Percentiles rank a stretch among this genome's conserved stretches.
These are phyloP conservation scores for Candida chauliodis DNA, from an alignment of 805 yeast species.

Conservation along the genomic window DNA sequence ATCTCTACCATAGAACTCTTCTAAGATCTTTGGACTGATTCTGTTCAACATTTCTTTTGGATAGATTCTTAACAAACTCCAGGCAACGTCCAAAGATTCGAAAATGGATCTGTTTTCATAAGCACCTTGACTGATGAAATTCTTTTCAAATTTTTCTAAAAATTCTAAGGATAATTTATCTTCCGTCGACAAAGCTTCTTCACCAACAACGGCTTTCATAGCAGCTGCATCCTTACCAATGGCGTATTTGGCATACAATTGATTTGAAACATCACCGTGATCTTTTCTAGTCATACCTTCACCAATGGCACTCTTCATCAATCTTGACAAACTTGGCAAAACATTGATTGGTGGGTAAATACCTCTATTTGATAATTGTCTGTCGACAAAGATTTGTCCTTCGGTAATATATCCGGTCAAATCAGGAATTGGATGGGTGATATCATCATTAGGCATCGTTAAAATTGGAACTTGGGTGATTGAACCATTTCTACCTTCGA, in stretches of 20 bases:
- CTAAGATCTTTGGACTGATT: slow-evolving; percentile 94
- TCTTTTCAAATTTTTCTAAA: slow-evolving; percentile 95
- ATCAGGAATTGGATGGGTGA: slow-evolving; percentile 99
- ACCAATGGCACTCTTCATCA: slow-evolving; percentile 99
- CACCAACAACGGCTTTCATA: slow-evolving; percentile 99
- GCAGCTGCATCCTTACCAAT: slow-evolving; percentile 99
- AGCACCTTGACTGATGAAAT: slow-evolving; percentile 93
- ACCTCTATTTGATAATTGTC: slow-evolving; percentile 95
- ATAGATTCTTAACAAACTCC: slow-evolving; percentile 96
- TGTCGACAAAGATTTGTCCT: slow-evolving; percentile 97
- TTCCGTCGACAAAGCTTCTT: slow-evolving; percentile 96
- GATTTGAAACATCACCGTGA: slow-evolving; percentile 99
- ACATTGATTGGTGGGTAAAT: slow-evolving; percentile 98
- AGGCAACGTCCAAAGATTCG: slow-evolving; percentile 95
- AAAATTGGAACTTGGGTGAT: slow-evolving; percentile 98
- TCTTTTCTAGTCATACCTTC: slow-evolving; percentile 99
- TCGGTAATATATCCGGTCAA: slow-evolving; percentile 99
- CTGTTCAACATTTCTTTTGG: slow-evolving; percentile 99
- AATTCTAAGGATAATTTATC: slow-evolving; percentile 97
- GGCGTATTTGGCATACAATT: slow-evolving; percentile 97
- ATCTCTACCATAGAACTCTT: slow-evolving; percentile 91
- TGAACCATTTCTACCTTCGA: slow-evolving; percentile 99
- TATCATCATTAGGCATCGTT: slow-evolving; percentile 99
- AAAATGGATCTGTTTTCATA: slow-evolving; percentile 93
- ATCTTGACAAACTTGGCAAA: slow-evolving; percentile 93